Conservation (phyloP, 352 stramenopile genomes). For the Globisporangium parvum region DNA sequence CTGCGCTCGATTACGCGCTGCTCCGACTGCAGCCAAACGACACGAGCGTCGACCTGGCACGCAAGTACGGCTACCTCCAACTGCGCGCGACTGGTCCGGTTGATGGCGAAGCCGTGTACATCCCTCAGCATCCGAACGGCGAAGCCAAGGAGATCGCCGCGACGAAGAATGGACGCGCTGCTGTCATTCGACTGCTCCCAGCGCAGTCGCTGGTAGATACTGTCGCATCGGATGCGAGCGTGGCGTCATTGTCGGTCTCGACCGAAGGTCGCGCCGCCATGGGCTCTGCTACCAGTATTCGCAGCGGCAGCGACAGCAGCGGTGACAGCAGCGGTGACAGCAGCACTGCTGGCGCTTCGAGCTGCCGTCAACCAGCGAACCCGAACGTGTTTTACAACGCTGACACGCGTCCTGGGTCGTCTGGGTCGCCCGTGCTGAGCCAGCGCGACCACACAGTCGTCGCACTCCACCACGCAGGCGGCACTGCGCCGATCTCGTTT, state of each 20-base stretch:
- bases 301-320: not conserved
- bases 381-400: conserved; percentile 56
- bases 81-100: conserved; percentile 31
- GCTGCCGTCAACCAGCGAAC: conserved; percentile 8
- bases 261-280: conserved; percentile 22
- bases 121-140: conserved; percentile 57
- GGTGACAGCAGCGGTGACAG: not conserved
- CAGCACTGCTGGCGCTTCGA: not conserved
- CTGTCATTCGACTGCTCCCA: conserved; percentile 14
- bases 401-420: conserved; percentile 63
- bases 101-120: conserved; percentile 53
- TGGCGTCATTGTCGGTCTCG: conserved; percentile 1
- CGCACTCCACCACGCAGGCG: conserved; percentile 56
- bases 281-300: conserved; percentile 5
- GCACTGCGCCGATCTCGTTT: not conserved
- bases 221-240: no score
- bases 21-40: conserved; percentile 34
- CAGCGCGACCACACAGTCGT: conserved; percentile 58
- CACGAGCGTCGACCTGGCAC: conserved; percentile 22
- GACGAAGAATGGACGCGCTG: conserved; percentile 12
- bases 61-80: conserved; percentile 43
- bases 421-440: conserved; percentile 52
- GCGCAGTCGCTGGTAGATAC: no score
- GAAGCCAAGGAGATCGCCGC: conserved; percentile 54
- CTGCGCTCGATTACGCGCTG: conserved; percentile 52